Evolutionary conservation across 2,329 filamentous ascomycete genomes (phyloP).

Genomic region (Xenoacremonium recifei): DNA sequence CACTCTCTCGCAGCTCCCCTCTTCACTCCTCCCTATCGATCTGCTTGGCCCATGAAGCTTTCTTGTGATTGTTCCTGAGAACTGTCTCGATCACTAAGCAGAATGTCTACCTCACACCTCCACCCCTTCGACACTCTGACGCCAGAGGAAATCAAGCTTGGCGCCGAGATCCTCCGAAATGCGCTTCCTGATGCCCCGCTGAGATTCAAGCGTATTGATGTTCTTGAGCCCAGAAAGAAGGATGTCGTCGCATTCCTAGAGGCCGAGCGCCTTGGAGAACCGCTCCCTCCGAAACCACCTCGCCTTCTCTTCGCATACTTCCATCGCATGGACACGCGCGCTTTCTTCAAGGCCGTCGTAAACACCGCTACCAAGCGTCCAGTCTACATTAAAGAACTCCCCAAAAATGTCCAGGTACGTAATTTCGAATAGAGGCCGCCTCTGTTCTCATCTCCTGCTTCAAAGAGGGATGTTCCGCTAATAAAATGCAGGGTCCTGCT

Average conservation of each 20-base stretch:
- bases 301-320: conserved; percentile 2
- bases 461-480: not conserved
- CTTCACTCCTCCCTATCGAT: too few relatives aligned
- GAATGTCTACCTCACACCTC: too few relatives aligned
- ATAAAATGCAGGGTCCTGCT: conserved; percentile 3
- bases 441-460: not conserved
- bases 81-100: too few relatives aligned
- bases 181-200: conserved; percentile 1
- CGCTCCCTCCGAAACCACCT: conserved; percentile 1
- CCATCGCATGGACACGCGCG: not conserved
- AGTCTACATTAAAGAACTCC: not conserved
- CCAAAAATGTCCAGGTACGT: not conserved
- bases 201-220: conserved; percentile 4
- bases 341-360: conserved; percentile 5
- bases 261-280: conserved; percentile 2
- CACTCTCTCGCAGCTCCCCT: too few relatives aligned
- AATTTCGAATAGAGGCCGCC: too few relatives aligned
- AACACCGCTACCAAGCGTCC: not conserved
- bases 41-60: too few relatives aligned
- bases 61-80: too few relatives aligned
- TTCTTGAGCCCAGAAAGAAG: conserved; percentile 7
- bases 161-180: not conserved
- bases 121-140: conserved; percentile 10
- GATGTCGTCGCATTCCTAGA: conserved; percentile 6
- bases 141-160: conserved; percentile 3